Evolutionary conservation across 495 filamentous ascomycete genomes (phyloP).

Genomic region (Neurospora tetrasperma): DNA sequence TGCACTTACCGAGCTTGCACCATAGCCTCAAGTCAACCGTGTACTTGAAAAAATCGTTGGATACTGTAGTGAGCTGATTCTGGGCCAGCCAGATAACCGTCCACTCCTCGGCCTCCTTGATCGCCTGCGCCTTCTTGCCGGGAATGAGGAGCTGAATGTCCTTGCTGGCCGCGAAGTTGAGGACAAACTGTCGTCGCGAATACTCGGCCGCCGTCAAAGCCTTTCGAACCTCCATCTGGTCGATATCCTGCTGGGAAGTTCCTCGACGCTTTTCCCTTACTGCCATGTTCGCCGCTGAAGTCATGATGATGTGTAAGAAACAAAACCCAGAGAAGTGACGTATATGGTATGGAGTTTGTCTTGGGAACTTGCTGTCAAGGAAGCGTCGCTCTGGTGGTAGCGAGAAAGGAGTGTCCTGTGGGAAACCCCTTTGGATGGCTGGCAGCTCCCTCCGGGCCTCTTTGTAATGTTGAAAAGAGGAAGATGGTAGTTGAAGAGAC

Average conservation of each 20-base stretch:
- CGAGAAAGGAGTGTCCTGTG: not conserved
- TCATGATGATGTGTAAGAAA: conserved; percentile 9
- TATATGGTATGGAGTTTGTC: not conserved
- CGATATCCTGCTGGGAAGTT: conserved; percentile 13
- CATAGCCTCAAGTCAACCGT: conserved; percentile 19
- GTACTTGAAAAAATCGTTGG: conserved; percentile 24
- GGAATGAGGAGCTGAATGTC: conserved; percentile 22
- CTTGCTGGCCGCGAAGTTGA: conserved; percentile 23
- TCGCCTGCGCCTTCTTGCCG: conserved; percentile 19
- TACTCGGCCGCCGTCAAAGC: conserved; percentile 24
- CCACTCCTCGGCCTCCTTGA: conserved; percentile 24
- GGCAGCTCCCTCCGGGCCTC: not conserved
- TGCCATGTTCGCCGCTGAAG: conserved; percentile 17
- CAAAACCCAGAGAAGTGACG: not conserved
- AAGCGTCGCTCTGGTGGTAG: not conserved
- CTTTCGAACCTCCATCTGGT: conserved; percentile 21
- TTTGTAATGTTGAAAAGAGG: not conserved
- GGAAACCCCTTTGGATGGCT: not conserved
- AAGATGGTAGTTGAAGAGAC: not conserved
- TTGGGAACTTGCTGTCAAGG: not conserved
- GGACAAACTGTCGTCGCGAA: conserved; percentile 22
- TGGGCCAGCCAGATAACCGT: conserved; percentile 16
- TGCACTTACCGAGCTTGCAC: conserved; percentile 12
- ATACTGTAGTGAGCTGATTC: conserved; percentile 12
- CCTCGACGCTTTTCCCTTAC: conserved; percentile 19